Evolutionary conservation across 371 early-diverging fungal genomes (phyloP).

Genomic region (Mucor velutinosus): DNA sequence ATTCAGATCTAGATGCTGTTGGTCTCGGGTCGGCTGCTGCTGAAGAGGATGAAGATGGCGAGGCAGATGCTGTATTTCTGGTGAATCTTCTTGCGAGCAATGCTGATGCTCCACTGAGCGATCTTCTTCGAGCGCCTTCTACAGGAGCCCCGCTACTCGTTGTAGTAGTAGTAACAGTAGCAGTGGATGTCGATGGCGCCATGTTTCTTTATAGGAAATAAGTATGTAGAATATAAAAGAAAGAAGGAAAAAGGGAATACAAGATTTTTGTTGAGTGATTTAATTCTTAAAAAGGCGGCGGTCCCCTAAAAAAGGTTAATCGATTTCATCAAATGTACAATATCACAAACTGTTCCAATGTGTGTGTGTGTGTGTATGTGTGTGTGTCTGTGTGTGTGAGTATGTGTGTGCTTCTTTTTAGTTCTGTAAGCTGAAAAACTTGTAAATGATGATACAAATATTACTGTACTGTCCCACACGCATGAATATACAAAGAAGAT

Average conservation of each 20-base stretch:
- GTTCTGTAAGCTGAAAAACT: not conserved
- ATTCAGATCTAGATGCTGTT: not conserved
- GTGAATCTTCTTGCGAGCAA: slow-evolving; percentile 21
- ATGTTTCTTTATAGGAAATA: slow-evolving; percentile 7
- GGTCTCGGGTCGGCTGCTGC: not conserved
- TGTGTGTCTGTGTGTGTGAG: too few species aligned
- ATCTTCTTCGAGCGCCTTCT: slow-evolving; percentile 14
- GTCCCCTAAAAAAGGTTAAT: not conserved
- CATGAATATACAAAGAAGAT: not conserved
- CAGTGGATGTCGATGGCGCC: slow-evolving; percentile 30
- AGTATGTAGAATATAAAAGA: not conserved
- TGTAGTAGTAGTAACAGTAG: slow-evolving; percentile 21
- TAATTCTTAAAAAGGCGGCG: slow-evolving; percentile 1
- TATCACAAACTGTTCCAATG: not conserved
- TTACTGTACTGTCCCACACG: not conserved
- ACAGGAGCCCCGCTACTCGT: slow-evolving; percentile 3
- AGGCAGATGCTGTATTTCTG: not conserved
- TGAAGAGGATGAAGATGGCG: not conserved
- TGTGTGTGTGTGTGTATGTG: not conserved
- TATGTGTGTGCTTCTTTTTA: not conserved
- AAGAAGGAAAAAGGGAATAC: not conserved
- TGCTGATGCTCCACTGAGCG: slow-evolving; percentile 10
- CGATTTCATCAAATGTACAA: not conserved
- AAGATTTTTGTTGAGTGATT: not conserved
- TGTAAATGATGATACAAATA: not conserved